Evolutionary conservation across 2,329 filamentous ascomycete species (phyloP).

Genomic region (Monosporascus sp.): DNA sequence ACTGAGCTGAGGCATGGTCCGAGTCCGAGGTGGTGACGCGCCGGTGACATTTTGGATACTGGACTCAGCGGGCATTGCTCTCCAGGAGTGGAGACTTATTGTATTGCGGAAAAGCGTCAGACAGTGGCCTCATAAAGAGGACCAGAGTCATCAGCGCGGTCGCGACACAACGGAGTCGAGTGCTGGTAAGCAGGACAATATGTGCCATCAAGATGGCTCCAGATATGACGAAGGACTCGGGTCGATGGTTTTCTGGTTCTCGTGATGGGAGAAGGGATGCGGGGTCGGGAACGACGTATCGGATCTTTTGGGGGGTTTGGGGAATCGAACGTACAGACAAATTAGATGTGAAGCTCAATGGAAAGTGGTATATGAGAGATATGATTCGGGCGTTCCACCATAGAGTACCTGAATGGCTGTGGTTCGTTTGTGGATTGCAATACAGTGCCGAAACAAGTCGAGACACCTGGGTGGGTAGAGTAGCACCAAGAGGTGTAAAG

Average conservation of each 20-base stretch:
- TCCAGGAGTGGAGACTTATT: slow-evolving; percentile 23
- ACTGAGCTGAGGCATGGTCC: slow-evolving; percentile 38
- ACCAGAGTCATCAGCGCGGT: slow-evolving; percentile 57
- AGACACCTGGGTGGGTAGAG: too few relatives aligned
- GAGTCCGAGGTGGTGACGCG: slow-evolving; percentile 31
- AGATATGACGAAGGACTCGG: slow-evolving; percentile 19
- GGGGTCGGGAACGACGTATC: background rate
- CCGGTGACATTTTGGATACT: slow-evolving; percentile 38
- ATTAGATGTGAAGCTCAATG: background rate
- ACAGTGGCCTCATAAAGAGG: slow-evolving; percentile 44
- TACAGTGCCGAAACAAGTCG: too few relatives aligned
- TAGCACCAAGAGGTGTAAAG: too few relatives aligned
- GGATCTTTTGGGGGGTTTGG: background rate
- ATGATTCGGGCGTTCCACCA: background rate
- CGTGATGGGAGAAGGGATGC: background rate
- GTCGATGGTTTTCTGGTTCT: slow-evolving; percentile 7
- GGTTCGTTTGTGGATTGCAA: background rate
- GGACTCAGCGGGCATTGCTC: slow-evolving; percentile 35
- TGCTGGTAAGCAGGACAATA: slow-evolving; percentile 37
- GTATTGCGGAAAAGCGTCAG: slow-evolving; percentile 38
- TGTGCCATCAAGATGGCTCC: slow-evolving; percentile 47
- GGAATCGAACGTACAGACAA: background rate
- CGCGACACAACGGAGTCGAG: slow-evolving; percentile 43
- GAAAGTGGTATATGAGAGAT: background rate
- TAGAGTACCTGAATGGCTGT: background rate